These are phyloP conservation scores for Rhodotorula diobovata DNA, from an alignment of 768 basidiomycete genomes.

Conservation along the genomic window DNA sequence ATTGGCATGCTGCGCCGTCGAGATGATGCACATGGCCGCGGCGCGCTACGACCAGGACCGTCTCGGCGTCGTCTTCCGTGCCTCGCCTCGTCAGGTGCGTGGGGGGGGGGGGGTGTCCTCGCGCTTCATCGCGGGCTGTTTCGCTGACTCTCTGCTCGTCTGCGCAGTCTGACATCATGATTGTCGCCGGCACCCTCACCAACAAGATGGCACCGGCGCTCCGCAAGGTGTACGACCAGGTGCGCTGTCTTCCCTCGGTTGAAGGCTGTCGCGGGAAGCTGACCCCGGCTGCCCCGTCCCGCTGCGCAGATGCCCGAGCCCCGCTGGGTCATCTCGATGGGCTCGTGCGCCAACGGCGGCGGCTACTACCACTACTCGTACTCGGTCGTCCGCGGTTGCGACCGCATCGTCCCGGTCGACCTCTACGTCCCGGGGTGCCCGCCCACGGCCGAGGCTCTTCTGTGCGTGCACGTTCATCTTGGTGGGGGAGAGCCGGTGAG, in stretches of 20 bases:
- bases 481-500: no score
- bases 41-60: constrained; percentile 98
- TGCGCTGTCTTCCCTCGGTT: background rate
- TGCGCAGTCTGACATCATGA: constrained; percentile 89
- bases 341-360: constrained; percentile 96
- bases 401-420: constrained; percentile 96
- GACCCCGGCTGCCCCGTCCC: background rate
- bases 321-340: constrained; percentile 99
- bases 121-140: fast-evolving
- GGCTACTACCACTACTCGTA: constrained; percentile 98
- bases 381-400: constrained; percentile 95
- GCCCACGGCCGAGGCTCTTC: constrained; percentile 83
- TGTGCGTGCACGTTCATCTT: constrained; percentile 56
- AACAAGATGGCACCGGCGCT: constrained; percentile 99
- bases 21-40: constrained; percentile 99
- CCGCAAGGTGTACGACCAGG: constrained; percentile 79
- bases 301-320: constrained; percentile 94
- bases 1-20: constrained; percentile 97
- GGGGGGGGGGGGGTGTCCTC: no score
- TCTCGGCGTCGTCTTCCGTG: constrained; percentile 94
- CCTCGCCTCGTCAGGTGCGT: constrained; percentile 68
- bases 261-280: background rate
- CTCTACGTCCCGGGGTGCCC: constrained; percentile 97
- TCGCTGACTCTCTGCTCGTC: background rate
- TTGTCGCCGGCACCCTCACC: constrained; percentile 95